A percentile compares a stretch with the other conserved stretches of the same genome.
Conservation (phyloP, 2,329 filamentous ascomycete species). For the Cyphellophora europaea region DNA sequence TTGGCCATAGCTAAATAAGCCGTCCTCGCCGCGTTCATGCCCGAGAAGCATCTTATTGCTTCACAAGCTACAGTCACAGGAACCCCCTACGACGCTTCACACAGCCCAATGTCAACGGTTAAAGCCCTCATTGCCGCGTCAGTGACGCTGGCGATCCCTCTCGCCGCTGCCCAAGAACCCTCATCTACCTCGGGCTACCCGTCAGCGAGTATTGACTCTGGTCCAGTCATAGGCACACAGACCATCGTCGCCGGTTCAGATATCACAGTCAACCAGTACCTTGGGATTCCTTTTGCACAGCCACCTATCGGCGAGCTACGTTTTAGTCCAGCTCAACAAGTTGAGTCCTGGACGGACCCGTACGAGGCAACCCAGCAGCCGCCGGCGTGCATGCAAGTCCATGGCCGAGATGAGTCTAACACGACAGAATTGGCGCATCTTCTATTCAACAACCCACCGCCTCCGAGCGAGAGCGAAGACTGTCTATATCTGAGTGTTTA, state of each 20-base stretch:
- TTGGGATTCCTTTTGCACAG: slow-evolving; percentile 66
- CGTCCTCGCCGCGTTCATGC: too few relatives aligned
- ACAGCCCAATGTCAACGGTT: too few relatives aligned
- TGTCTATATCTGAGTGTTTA: slow-evolving; percentile 32
- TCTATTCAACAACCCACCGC: slow-evolving; percentile 19
- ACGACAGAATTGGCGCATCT: slow-evolving; percentile 7
- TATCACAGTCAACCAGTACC: slow-evolving; percentile 55
- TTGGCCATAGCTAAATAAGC: too few relatives aligned
- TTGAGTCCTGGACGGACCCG: not conserved
- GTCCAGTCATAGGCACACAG: slow-evolving; percentile 16
- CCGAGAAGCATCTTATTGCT: too few relatives aligned
- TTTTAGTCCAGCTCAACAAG: slow-evolving; percentile 27
- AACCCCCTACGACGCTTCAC: too few relatives aligned
- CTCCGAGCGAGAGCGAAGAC: slow-evolving; percentile 25
- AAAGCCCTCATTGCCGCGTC: too few relatives aligned
- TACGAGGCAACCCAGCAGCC: slow-evolving; percentile 3
- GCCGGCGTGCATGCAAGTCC: slow-evolving; percentile 19
- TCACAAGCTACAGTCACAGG: too few relatives aligned
- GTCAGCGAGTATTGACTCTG: too few relatives aligned
- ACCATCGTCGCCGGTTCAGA: slow-evolving; percentile 14
- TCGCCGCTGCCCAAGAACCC: too few relatives aligned
- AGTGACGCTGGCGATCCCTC: too few relatives aligned
- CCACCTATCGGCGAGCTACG: slow-evolving; percentile 58
- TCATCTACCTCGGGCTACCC: too few relatives aligned
- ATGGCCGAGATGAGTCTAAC: slow-evolving; percentile 1